These are phyloP conservation scores for Aspergillus flavus DNA, from an alignment of 2,329 filamentous ascomycete species.

Conservation along the genomic window DNA sequence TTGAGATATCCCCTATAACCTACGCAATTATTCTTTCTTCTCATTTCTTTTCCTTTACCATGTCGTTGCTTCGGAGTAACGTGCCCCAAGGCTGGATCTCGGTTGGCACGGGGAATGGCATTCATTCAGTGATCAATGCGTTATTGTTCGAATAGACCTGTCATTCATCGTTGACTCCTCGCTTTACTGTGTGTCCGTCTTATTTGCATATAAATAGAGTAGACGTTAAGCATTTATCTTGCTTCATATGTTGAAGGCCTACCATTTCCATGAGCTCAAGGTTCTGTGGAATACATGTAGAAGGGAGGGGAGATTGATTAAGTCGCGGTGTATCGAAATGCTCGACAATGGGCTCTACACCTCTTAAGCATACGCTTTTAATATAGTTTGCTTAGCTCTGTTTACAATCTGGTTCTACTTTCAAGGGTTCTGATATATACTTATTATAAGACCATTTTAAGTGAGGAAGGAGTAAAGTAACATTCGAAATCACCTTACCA, in stretches of 20 bases:
- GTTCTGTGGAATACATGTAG: background rate
- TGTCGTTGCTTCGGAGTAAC: background rate
- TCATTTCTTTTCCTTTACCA: conserved; percentile 1
- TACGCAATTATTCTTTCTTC: background rate
- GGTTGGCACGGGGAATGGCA: conserved; percentile 11
- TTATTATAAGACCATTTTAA: background rate
- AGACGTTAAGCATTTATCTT: background rate
- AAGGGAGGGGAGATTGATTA: too few relatives aligned
- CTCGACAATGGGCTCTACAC: background rate
- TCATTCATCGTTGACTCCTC: conserved; percentile 1
- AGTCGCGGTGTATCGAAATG: background rate
- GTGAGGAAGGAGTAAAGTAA: background rate
- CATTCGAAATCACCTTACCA: conserved; percentile 13
- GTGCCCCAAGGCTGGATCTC: conserved; percentile 17
- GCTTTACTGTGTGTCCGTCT: background rate
- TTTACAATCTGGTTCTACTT: background rate
- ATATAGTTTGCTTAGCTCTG: background rate
- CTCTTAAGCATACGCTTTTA: background rate
- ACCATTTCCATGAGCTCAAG: background rate
- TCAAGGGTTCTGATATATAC: background rate
- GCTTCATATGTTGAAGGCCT: background rate
- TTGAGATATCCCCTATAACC: conserved; percentile 3
- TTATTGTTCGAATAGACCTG: conserved; percentile 16
- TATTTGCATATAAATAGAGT: conserved; percentile 3
- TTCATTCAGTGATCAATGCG: conserved; percentile 11